A percentile compares a stretch with the other conserved stretches of the same genome.
phyloP scores from a whole-genome alignment of 1,139 yeast genomes.

The Saccharomycopsis crataegensis region DNA sequence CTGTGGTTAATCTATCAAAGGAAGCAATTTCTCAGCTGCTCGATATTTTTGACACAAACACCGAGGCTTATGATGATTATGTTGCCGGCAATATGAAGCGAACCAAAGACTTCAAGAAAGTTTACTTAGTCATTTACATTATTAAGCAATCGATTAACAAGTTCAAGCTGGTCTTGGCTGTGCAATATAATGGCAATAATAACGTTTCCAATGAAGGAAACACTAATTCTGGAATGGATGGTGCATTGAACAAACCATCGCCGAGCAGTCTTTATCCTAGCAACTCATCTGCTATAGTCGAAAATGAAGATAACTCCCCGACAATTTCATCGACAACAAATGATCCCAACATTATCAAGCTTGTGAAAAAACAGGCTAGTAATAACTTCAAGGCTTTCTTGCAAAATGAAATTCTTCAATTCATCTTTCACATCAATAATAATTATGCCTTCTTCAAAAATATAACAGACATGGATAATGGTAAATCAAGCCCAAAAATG shows the following conservation, averaged over 20 bases:
- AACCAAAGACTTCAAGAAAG: conserved; percentile 5
- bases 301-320: not conserved
- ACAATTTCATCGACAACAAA: no score
- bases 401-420: conserved; percentile 17
- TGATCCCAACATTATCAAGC: not conserved
- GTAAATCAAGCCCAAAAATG: not conserved
- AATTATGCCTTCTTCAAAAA: not conserved
- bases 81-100: not conserved
- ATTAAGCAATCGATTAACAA: conserved; percentile 5
- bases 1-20: not conserved
- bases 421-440: conserved; percentile 13
- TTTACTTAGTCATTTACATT: conserved; percentile 11
- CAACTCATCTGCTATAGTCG: not conserved
- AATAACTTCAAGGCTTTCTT: conserved; percentile 12
- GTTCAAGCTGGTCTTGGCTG: conserved; percentile 5
- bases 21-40: not conserved
- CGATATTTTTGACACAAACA: not conserved
- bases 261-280: no score
- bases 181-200: not conserved
- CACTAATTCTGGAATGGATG: not conserved
- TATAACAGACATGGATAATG: not conserved
- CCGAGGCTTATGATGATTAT: not conserved
- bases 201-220: not conserved
- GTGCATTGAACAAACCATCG: no score
- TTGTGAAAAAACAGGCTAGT: conserved; percentile 6